Conservation (phyloP, 768 basidiomycete genomes). For the Lactarius sp. region DNA sequence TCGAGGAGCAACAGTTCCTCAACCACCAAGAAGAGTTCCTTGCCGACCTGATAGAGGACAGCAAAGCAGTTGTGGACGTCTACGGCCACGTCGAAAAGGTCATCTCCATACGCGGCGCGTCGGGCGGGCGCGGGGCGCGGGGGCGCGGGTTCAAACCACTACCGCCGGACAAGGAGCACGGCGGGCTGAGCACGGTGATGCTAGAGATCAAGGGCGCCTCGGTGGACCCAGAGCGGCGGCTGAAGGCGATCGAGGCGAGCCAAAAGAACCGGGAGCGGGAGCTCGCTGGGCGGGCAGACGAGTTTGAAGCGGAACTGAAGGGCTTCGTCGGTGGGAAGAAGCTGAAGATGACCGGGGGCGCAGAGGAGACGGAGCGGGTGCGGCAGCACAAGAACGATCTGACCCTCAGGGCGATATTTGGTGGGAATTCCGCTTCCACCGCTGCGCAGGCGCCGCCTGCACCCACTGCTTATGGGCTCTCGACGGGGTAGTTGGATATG, state of each 20-base stretch:
- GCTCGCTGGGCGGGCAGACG: constrained; percentile 66
- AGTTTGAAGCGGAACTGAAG: constrained; percentile 75
- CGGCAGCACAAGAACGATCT: constrained; percentile 79
- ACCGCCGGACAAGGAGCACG: constrained; percentile 61
- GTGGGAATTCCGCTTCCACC: constrained; percentile 27
- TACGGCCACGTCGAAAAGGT: constrained; percentile 89
- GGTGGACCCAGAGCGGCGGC: constrained; percentile 74
- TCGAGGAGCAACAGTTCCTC: constrained; percentile 94
- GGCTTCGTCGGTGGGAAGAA: constrained; percentile 87
- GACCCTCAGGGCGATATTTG: constrained; percentile 89
- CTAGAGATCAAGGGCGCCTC: constrained; percentile 83
- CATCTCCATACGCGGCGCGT: constrained; percentile 58
- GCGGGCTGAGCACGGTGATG: constrained; percentile 73
- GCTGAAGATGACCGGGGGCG: constrained; percentile 92
- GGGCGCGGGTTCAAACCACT: constrained; percentile 53
- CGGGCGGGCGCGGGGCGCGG: constrained; percentile 34
- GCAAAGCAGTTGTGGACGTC: constrained; percentile 84
- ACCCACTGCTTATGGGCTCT: background rate
- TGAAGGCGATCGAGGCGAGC: constrained; percentile 91
- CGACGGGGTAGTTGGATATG: background rate
- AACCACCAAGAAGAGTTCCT: constrained; percentile 91
- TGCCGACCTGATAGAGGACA: constrained; percentile 82
- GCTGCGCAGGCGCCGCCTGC: background rate
- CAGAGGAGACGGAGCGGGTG: constrained; percentile 85
- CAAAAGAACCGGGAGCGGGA: constrained; percentile 78